phyloP scores from a whole-genome alignment of 345 rosid species.

The Lepidium aucheri region DNA sequence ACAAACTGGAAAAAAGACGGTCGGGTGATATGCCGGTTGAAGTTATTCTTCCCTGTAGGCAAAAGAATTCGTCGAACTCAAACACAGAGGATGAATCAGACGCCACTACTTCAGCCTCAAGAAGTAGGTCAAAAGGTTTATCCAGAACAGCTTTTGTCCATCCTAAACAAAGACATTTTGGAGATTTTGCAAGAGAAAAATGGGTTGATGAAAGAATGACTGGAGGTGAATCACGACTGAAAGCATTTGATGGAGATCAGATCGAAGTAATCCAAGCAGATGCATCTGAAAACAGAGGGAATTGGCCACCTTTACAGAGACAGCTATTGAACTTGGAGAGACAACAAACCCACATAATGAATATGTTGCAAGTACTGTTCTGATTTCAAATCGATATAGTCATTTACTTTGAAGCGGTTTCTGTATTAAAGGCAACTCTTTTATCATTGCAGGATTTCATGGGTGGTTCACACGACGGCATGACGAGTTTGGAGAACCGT shows the following conservation, averaged over 20 bases:
- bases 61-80: conserved; percentile 43
- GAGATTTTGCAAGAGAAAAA: conserved; percentile 30
- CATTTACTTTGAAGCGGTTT: conserved; percentile 6
- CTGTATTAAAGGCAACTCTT: conserved; percentile 10
- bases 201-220: conserved; percentile 33
- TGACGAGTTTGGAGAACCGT: conserved; percentile 79
- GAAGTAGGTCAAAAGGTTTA: conserved; percentile 42
- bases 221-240: conserved; percentile 45
- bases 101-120: conserved; percentile 35
- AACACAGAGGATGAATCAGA: conserved; percentile 59
- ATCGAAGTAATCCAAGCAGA: conserved; percentile 43
- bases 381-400: conserved; percentile 5
- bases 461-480: conserved; percentile 96
- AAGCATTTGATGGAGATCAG: conserved; percentile 46
- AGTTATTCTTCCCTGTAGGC: conserved; percentile 68
- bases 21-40: conserved; percentile 83
- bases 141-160: conserved; percentile 33
- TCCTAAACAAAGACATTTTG: conserved; percentile 29
- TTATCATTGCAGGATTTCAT: conserved; percentile 66
- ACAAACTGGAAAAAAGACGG: conserved; percentile 57
- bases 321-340: conserved; percentile 82
- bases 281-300: conserved; percentile 46
- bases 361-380: conserved; percentile 70
- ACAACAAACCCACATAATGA: conserved; percentile 86
- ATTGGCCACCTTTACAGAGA: conserved; percentile 90